Percentiles rank a stretch among this genome's conserved stretches.
Evolutionary conservation across 2,329 filamentous ascomycete species (phyloP).

Genomic region (Alternaria triticina): DNA sequence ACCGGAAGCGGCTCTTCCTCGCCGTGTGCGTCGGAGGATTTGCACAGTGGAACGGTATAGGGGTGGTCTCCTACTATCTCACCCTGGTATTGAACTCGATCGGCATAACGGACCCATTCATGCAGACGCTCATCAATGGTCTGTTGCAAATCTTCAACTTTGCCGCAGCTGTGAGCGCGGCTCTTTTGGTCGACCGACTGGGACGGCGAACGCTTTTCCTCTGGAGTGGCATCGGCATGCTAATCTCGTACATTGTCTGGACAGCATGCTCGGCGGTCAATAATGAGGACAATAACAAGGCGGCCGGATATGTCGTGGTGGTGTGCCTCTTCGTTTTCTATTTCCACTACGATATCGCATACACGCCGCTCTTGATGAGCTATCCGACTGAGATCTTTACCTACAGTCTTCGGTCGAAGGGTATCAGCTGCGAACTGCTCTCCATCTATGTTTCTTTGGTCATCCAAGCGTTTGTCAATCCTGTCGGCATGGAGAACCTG

Average conservation of each 20-base stretch:
- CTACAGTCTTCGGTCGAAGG: conserved; percentile 56
- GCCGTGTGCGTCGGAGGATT: not conserved
- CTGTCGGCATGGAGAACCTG: conserved; percentile 37
- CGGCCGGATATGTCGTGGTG: conserved; percentile 52
- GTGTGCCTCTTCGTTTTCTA: conserved; percentile 59
- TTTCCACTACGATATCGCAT: conserved; percentile 1
- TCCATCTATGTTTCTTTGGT: conserved; percentile 63
- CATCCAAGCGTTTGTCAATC: conserved; percentile 66
- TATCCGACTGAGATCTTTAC: conserved; percentile 59
- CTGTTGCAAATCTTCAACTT: not conserved
- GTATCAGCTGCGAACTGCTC: conserved; percentile 52
- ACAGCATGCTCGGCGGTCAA: conserved; percentile 27
- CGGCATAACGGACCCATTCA: not conserved
- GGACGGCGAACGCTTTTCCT: conserved; percentile 34
- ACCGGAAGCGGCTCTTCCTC: not conserved
- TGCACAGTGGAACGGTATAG: not conserved
- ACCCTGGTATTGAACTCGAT: not conserved
- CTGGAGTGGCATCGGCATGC: conserved; percentile 38
- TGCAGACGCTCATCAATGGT: not conserved
- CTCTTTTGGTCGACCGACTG: not conserved
- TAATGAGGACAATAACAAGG: not conserved
- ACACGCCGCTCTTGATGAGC: conserved; percentile 36
- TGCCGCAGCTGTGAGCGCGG: not conserved
- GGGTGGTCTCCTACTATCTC: not conserved
- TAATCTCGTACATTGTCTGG: conserved; percentile 42